These are phyloP conservation scores for Tanacetum coccineum DNA, from an alignment of 129 eudicot species.

Conservation along the genomic window DNA sequence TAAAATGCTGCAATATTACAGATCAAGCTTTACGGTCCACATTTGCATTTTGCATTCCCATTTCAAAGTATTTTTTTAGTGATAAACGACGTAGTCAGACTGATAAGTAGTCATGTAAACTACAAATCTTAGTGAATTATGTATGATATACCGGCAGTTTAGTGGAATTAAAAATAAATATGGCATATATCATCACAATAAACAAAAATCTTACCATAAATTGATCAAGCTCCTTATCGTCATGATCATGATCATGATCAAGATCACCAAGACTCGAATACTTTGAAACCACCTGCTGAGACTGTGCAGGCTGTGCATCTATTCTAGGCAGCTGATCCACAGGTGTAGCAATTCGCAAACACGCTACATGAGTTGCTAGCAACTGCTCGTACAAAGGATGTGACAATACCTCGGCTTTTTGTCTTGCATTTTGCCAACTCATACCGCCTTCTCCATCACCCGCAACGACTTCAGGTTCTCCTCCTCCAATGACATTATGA, in stretches of 20 bases:
- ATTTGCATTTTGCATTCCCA: too few species aligned
- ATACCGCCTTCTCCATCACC: constrained; percentile 27
- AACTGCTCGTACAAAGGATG: constrained; percentile 83
- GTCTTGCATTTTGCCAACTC: constrained; percentile 66
- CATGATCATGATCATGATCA: constrained; percentile 37
- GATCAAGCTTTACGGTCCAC: too few species aligned
- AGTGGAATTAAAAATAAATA: not conserved
- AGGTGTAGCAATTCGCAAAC: constrained; percentile 81
- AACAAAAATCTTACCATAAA: constrained; percentile 51
- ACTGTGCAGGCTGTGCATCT: constrained; percentile 81
- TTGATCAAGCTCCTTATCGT: constrained; percentile 83
- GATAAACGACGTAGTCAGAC: too few species aligned
- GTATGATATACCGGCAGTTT: not conserved
- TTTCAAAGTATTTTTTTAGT: too few species aligned
- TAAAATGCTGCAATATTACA: too few species aligned
- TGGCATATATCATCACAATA: not conserved
- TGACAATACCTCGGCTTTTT: constrained; percentile 56
- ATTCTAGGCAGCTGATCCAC: constrained; percentile 91
- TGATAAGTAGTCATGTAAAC: too few species aligned
- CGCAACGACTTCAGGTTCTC: constrained; percentile 27
- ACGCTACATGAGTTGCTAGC: constrained; percentile 79
- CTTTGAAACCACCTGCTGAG: constrained; percentile 80
- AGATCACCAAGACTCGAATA: constrained; percentile 51
- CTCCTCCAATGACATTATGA: constrained; percentile 22
- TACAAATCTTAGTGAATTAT: too few species aligned